phyloP scores from a whole-genome alignment of 2,329 filamentous ascomycete species.

The Alternaria sp. region DNA sequence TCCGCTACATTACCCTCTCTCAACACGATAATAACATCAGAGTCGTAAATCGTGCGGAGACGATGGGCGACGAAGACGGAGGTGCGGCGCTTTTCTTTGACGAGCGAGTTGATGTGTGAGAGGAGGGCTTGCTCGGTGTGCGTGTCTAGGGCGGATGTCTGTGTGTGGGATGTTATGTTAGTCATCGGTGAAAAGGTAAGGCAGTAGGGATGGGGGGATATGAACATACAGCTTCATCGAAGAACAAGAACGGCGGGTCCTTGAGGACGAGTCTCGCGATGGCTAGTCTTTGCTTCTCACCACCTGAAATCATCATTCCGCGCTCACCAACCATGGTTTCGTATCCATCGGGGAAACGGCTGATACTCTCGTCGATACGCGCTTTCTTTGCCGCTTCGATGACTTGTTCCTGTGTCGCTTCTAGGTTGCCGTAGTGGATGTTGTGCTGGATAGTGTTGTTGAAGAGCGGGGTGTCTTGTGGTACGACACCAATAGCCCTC shows the following conservation, averaged over 20 bases:
- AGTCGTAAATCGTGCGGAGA: slow-evolving; percentile 90
- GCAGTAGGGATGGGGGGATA: neutral
- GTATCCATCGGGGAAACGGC: slow-evolving; percentile 84
- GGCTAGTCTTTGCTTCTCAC: slow-evolving; percentile 90
- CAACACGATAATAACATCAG: slow-evolving; percentile 88
- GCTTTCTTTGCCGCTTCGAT: slow-evolving; percentile 80
- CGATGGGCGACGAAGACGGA: slow-evolving; percentile 96
- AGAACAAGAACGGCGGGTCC: slow-evolving; percentile 88
- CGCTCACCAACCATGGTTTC: slow-evolving; percentile 90
- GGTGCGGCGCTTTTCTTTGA: slow-evolving; percentile 85
- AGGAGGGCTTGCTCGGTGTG: slow-evolving; percentile 91
- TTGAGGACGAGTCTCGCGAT: slow-evolving; percentile 85
- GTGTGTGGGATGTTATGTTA: neutral
- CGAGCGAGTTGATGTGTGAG: slow-evolving; percentile 89
- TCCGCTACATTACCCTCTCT: slow-evolving; percentile 86
- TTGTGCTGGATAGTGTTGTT: slow-evolving; percentile 97
- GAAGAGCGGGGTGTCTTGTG: slow-evolving; percentile 95
- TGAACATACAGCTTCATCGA: slow-evolving; percentile 78
- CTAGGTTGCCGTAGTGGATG: slow-evolving; percentile 87
- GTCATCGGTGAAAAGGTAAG: neutral
- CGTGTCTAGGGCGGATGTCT: slow-evolving; percentile 87
- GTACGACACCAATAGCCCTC: slow-evolving; percentile 88
- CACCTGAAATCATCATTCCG: slow-evolving; percentile 95
- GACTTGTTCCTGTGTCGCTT: slow-evolving; percentile 75
- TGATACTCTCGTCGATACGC: slow-evolving; percentile 77